Evolutionary conservation across 805 yeast species (phyloP), one percentile per base, ranked within the genome.

Genomic region (Candida chilensis): DNA sequence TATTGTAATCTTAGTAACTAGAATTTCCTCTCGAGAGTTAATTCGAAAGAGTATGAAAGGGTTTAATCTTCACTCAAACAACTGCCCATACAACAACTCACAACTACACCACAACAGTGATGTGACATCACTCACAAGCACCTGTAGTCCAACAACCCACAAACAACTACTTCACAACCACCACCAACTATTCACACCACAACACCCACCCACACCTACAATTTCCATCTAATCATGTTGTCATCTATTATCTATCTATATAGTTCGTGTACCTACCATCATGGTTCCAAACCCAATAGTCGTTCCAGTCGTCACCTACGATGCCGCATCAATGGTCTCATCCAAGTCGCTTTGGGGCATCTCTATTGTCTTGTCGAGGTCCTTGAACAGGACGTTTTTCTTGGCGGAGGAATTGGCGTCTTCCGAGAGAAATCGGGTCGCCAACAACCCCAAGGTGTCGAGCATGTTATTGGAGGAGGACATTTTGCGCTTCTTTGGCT

Each of bases 371-470:
- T 7, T 6, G 5, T 17, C 5, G 27, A 12, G 9, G 8, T 6
- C n/a, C 7, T 17, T 16, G 16, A 11, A 17, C 12, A 11, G 37
- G 30, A 28, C n/a, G n/a, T n/a, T n/a, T n/a, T n/a, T n/a, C n/a
- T n/a, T n/a, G n/a, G n/a, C n/a, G n/a, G n/a, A n/a, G n/a, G n/a
- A n/a, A n/a, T n/a, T n/a, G n/a, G n/a, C n/a, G n/a, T 56, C 60
- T 32, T 60, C 66, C 27, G 58, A 56, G 19, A 70, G 43, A 0
- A 67, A 74, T 38, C 71, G 78, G 25, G 71, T 60, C 3, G 79
- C 79, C 32, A 73, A 50, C 34, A 68, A 47, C 10, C 77, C 79
- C 28, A 73, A 49, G 1, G 78, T 68, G 27, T 64, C 66, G 28
- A 73, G 37, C 55, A 65, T 64, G 29, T 35, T 29, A 25, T 42